A percentile compares a stretch with the other conserved stretches of the same genome.
Conservation (phyloP, 495 filamentous ascomycete genomes). For the Cercophora samala region DNA sequence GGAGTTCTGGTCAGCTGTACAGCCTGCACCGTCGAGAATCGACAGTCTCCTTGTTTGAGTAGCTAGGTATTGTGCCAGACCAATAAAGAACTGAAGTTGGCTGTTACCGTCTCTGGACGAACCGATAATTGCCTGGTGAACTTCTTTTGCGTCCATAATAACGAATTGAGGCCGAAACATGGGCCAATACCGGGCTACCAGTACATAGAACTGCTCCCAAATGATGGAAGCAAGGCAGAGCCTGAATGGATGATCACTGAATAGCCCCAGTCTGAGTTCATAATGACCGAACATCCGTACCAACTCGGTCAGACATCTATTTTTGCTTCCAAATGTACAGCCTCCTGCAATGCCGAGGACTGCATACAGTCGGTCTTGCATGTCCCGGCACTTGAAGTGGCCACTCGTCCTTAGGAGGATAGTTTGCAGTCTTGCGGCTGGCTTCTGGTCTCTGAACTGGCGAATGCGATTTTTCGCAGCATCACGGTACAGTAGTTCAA, state of each 20-base stretch:
- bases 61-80: background rate
- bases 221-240: too few relatives aligned
- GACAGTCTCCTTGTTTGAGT: background rate
- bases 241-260: too few relatives aligned
- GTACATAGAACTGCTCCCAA: too few relatives aligned
- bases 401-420: background rate
- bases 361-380: background rate
- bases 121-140: background rate
- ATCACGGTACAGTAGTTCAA: background rate
- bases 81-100: background rate
- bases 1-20: too few relatives aligned
- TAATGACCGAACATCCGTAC: background rate
- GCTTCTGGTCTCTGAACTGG: background rate
- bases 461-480: background rate
- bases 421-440: background rate
- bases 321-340: background rate
- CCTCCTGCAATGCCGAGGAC: conserved; percentile 9
- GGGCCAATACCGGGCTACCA: too few relatives aligned
- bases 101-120: background rate
- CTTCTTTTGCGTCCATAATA: background rate
- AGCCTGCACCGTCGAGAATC: background rate
- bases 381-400: conserved; percentile 2
- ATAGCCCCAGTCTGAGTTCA: too few relatives aligned
- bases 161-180: background rate
- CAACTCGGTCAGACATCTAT: background rate